Evolutionary conservation across 768 basidiomycete genomes (phyloP), one percentile per base, ranked within the genome.

Genomic region (Scleroderma bovista): DNA sequence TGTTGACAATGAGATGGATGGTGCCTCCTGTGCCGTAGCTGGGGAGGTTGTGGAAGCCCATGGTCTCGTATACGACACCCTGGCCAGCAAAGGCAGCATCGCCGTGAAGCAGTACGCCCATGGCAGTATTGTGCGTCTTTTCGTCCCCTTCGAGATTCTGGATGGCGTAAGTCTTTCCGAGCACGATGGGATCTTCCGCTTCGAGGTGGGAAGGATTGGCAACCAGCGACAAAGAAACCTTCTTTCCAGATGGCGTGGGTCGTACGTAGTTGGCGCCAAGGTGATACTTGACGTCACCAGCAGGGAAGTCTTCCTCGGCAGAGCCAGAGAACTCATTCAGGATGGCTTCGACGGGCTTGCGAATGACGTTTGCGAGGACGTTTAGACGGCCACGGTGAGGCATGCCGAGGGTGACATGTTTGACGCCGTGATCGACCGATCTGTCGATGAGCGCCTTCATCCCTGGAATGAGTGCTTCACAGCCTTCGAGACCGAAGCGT

Each of bases 391-490:
- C 96, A 69, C 96, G 93, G 75, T 99, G 96, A 20, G 96, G 93
- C 96, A 99, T 99, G 60, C 96, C 96, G 44, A 98, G 92, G 46
- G 93, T 95, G 68, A 98, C 86, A 62, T 92, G 82, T 71, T 95
- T 95, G 60, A 96, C 86, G 45, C 96, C 96, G 56, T 88, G 78
- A 58, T 99, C 96, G 57, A 99, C 96, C 17, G 94, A 96, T 54
- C 93, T 87, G 68, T 99, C 96, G 54, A 99, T 96, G 64, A 99
- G 84, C 1, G 95, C 96, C 73, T 99, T 99, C 96, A 99, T 99
- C 47, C 96, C 96, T 24, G 96, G 96, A 60, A 98, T 88, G 58
- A 99, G 84, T 24, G 92, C 81, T 71, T 99, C 96, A 69, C 93
- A 96, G 48, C 96, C 96, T 70, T 99, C 96, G 38, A 99, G 80